Percentiles rank a stretch among this genome's conserved stretches.
Evolutionary conservation across 1,284 basidiomycete species (phyloP).

Genomic region (Cystobasidium pallidum): DNA sequence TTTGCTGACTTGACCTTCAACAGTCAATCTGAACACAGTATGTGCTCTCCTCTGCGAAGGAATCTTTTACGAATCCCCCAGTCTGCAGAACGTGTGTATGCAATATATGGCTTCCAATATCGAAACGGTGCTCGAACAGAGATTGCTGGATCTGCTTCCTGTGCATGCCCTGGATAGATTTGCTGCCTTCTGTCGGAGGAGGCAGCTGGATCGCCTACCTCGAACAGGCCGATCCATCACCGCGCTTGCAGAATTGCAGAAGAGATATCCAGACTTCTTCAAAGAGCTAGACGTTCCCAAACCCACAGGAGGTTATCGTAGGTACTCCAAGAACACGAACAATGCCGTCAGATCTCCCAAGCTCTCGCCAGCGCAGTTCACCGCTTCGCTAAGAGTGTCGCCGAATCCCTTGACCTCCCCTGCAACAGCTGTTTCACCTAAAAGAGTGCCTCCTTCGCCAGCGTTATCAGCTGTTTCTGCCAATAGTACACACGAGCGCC

Average conservation of each 20-base stretch:
- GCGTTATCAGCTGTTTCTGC: slow-evolving; percentile 38
- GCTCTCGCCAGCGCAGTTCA: slow-evolving; percentile 60
- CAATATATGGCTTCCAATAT: slow-evolving; percentile 80
- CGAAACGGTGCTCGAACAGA: slow-evolving; percentile 82
- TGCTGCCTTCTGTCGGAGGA: slow-evolving; percentile 64
- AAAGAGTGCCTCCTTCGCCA: slow-evolving; percentile 7
- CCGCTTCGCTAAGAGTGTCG: slow-evolving; percentile 49
- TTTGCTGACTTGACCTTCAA: background rate
- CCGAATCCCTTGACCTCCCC: slow-evolving; percentile 42
- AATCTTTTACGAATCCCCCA: slow-evolving; percentile 72
- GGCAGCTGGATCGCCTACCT: slow-evolving; percentile 71
- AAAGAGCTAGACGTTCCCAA: slow-evolving; percentile 76
- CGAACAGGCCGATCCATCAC: slow-evolving; percentile 65
- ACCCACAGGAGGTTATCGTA: slow-evolving; percentile 62
- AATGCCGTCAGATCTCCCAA: slow-evolving; percentile 61
- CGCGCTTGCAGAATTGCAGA: slow-evolving; percentile 66
- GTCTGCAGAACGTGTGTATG: slow-evolving; percentile 74
- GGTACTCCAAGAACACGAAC: slow-evolving; percentile 43
- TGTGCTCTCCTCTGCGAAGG: slow-evolving; percentile 82
- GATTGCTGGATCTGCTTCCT: slow-evolving; percentile 73
- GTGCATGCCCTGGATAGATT: slow-evolving; percentile 71
- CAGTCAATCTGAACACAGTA: slow-evolving; percentile 76
- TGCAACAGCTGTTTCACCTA: slow-evolving; percentile 44
- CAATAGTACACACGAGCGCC: slow-evolving; percentile 43
- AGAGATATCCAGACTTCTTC: slow-evolving; percentile 76